Evolutionary conservation across 306 rosid species (phyloP), one percentile per base, ranked within the genome.

Genomic region (Sophora flavescens): DNA sequence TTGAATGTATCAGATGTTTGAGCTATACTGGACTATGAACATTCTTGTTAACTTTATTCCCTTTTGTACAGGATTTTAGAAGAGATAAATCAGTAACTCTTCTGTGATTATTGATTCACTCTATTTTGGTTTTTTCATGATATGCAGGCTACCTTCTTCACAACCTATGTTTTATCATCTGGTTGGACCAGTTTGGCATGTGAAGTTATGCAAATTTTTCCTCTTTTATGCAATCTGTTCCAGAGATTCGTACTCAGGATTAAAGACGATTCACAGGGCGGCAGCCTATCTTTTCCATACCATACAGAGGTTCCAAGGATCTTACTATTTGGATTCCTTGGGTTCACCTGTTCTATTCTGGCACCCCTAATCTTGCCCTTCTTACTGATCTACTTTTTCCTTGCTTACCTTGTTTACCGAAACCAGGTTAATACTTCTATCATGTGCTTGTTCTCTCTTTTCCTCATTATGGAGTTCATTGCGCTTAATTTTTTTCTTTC

Each of bases 131-230:
- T 11, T 78, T 81, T 54, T 63, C 58, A 68, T 74, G 78, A 36
- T 62, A 50, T 80, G 79, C 89, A 96, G 98, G 93, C 90, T 59
- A 87, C 91, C 79, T 92, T 92, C 89, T 96, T 96, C 90, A 83
- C 87, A 82, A 96, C 99, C 58, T 96, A 92, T 61, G 88, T 92
- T 78, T 70, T 96, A 76, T 84, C 99, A 69, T 96, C 97, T 78
- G 99, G 98, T 80, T 96, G 98, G 98, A 97, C 96, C 22, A 91
- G 99, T 85, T 80, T 96, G 93, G 89, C 91, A 38, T 71, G 61
- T 85, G 99, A 96, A 86, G 76, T 92, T 53, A 88, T 96, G 86
- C 99, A 96, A 86, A 10, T 89, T 63, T 88, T 75, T 74, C 85
- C 97, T 79, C 93, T 96, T 65, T 15, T 85, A 41, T 84, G 80